Base-by-base conservation (phyloP, 1,284 basidiomycete species). In the Ganoderma sinense region DNA sequence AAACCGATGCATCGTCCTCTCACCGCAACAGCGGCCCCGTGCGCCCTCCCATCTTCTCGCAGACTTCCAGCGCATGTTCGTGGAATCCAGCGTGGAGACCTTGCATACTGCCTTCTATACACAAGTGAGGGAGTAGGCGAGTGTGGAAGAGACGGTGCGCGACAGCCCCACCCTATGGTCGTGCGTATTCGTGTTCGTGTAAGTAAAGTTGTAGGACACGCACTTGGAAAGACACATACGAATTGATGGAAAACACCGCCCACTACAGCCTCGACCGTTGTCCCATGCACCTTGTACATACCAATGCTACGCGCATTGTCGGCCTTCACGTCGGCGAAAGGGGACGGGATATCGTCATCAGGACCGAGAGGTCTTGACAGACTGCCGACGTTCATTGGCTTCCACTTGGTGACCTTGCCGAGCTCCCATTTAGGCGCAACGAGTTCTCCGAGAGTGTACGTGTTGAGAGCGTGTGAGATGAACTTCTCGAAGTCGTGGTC, bases 231-330 rank as follows among this genome's bases (percentile, higher is more conserved):
- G 65, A 61, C 18, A 88, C 92, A 74, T 75, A 94, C 93, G 78
- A 90, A 93, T 83, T 95, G 92, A 75, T 91, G 88, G 76, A 89
- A 94, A 14, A 94, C 86, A 2, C 90, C 92, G 33, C 93, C 93
- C 41, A 94, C 79, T n/a, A 94, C 83, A 1, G 91, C 93, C 73
- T 91, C 88, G 2, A 94, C 91, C 0, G 89, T 85, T 65, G 92
- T 89, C 7, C 94, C 93, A 75, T 91, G 87, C 33, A 94, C 88
- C 77, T 94, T 94, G 77, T 91, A 92, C 71, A 94, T 77, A 2
- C 93, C 93, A 0, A 90, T 86, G 64, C 85, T 84, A 71, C 80
- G 80, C 65, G 87, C 76, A 13, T 85, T 77, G 14, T 76, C 75
- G 36, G 74, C 68, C 64, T 79, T 78, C 45, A 79, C 71, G n/a